A percentile compares a stretch with the other conserved stretches of the same genome.
These are phyloP conservation scores for Candida suzukii DNA, from an alignment of 805 yeast genomes.

Conservation along the genomic window DNA sequence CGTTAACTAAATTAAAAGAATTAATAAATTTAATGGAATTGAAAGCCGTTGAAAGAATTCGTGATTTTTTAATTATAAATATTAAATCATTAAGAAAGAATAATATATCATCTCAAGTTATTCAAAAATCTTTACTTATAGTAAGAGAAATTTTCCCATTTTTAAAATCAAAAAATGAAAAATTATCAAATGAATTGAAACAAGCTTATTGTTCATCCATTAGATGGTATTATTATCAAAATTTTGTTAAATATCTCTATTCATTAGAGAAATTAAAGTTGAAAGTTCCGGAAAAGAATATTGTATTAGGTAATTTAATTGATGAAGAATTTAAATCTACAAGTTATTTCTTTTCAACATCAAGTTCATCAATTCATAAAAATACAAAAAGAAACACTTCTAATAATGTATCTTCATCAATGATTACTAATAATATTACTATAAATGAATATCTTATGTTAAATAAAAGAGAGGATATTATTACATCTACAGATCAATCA, in stretches of 20 bases:
- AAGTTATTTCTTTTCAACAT: background rate
- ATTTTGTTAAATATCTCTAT: slow-evolving; percentile 69
- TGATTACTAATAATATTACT: slow-evolving; percentile 4
- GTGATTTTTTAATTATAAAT: slow-evolving; percentile 57
- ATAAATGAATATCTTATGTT: slow-evolving; percentile 50
- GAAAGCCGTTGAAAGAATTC: slow-evolving; percentile 68
- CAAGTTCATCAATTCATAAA: background rate
- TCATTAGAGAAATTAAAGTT: slow-evolving; percentile 61
- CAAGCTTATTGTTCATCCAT: slow-evolving; percentile 83
- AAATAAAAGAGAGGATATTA: slow-evolving; percentile 53
- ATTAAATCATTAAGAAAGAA: slow-evolving; percentile 64
- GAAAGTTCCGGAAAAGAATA: slow-evolving; percentile 43
- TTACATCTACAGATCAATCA: slow-evolving; percentile 47
- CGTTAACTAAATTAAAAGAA: slow-evolving; percentile 17
- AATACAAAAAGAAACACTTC: background rate
- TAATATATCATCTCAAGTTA: slow-evolving; percentile 60
- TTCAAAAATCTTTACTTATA: slow-evolving; percentile 60
- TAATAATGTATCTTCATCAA: slow-evolving; percentile 9
- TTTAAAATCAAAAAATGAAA: slow-evolving; percentile 44
- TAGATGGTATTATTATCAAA: slow-evolving; percentile 84
- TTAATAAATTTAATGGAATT: slow-evolving; percentile 45
- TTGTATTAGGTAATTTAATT: slow-evolving; percentile 12
- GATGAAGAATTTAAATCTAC: slow-evolving; percentile 11
- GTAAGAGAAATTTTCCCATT: slow-evolving; percentile 60
- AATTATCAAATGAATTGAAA: slow-evolving; percentile 64